These are phyloP conservation scores for Sporothrix schenckii DNA, from an alignment of 2,329 filamentous ascomycete species.

Conservation along the genomic window DNA sequence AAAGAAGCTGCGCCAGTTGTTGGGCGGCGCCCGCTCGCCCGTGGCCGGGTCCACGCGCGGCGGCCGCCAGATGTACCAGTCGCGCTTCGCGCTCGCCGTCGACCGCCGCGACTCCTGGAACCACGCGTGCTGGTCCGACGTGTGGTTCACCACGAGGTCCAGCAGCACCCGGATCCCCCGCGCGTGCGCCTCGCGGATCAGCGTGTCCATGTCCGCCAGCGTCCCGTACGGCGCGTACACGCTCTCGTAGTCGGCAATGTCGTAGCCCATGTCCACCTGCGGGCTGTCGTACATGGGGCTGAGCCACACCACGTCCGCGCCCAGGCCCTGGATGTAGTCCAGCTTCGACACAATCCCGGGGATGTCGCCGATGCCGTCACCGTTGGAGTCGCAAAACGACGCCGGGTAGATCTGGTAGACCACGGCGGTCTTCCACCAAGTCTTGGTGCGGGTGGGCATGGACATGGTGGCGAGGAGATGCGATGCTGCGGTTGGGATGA, in stretches of 20 bases:
- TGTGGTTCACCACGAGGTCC: conserved; percentile 79
- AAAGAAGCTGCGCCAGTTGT: conserved; percentile 71
- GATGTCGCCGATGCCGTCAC: conserved; percentile 67
- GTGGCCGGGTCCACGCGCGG: conserved; percentile 50
- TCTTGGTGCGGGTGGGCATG: background rate
- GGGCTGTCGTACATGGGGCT: conserved; percentile 58
- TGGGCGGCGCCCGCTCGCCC: conserved; percentile 68
- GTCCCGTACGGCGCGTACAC: conserved; percentile 62
- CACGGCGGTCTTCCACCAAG: conserved; percentile 37
- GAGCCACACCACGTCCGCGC: conserved; percentile 65
- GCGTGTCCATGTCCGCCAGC: conserved; percentile 63
- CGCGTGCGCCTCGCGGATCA: conserved; percentile 62
- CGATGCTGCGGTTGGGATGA: background rate
- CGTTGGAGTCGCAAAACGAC: conserved; percentile 60
- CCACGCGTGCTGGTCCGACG: conserved; percentile 71
- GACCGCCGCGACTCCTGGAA: conserved; percentile 67
- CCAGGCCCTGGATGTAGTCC: conserved; percentile 64
- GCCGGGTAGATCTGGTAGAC: conserved; percentile 54
- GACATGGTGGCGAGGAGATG: background rate
- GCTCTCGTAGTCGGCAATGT: conserved; percentile 65
- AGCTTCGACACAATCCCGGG: conserved; percentile 66
- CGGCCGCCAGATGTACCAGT: conserved; percentile 52
- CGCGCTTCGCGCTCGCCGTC: conserved; percentile 63
- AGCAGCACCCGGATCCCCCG: conserved; percentile 63
- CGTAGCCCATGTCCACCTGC: conserved; percentile 63